Conservation (phyloP, 441 rosid species). For the Adansonia grandidieri region DNA sequence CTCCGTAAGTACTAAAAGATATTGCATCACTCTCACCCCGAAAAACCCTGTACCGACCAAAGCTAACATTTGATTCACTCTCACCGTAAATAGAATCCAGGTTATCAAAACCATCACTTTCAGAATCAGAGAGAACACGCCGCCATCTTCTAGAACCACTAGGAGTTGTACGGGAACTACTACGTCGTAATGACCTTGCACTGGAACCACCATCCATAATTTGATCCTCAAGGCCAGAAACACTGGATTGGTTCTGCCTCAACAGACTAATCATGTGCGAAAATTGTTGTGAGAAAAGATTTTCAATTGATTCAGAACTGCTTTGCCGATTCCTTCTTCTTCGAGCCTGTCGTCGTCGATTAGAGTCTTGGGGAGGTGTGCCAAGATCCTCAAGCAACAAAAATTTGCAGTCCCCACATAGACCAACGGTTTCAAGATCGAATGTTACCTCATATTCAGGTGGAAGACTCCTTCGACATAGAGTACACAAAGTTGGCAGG, state of each 20-base stretch:
- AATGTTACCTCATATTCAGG: conserved; percentile 47
- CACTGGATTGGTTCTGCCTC: conserved; percentile 58
- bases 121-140: conserved; percentile 65
- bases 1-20: conserved; percentile 73
- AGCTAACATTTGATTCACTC: conserved; percentile 68
- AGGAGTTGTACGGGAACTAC: conserved; percentile 63
- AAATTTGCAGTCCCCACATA: conserved; percentile 88
- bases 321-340: conserved; percentile 55
- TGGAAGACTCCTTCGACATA: conserved; percentile 59
- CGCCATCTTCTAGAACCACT: conserved; percentile 72
- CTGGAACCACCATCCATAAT: conserved; percentile 43
- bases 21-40: conserved; percentile 70
- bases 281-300: conserved; percentile 60
- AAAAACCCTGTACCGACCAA: conserved; percentile 49
- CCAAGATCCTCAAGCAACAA: conserved; percentile 71
- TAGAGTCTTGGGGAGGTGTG: conserved; percentile 48
- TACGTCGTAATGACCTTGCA: conserved; percentile 42
- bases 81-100: conserved; percentile 61
- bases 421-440: conserved; percentile 49
- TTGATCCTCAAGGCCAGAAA: conserved; percentile 48
- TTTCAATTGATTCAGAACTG: conserved; percentile 71
- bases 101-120: conserved; percentile 72
- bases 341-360: conserved; percentile 44
- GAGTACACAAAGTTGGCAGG: conserved; percentile 51
- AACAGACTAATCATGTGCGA: conserved; percentile 55